Conservation (phyloP, 495 filamentous ascomycete species). For the Pyronema domesticum region DNA sequence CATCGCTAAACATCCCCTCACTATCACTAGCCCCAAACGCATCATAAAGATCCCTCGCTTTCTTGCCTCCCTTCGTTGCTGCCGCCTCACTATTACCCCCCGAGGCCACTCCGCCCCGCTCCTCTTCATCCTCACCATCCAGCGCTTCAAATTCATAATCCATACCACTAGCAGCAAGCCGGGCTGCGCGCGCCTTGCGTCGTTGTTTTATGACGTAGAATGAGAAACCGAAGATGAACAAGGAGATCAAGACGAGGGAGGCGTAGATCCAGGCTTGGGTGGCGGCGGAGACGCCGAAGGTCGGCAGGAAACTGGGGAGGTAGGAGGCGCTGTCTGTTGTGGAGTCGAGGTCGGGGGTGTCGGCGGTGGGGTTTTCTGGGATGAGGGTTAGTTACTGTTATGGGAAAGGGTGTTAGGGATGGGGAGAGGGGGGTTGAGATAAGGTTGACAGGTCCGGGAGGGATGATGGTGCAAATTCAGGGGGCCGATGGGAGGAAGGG, state of each 20-base stretch:
- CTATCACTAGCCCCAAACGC: constrained; percentile 65
- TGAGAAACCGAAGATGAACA: constrained; percentile 66
- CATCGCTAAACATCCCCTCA: constrained; percentile 52
- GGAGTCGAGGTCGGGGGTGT: constrained; percentile 16
- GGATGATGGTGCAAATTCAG: too few relatives aligned
- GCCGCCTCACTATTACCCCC: too few relatives aligned
- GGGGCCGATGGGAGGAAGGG: too few relatives aligned
- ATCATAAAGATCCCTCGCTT: constrained; percentile 78
- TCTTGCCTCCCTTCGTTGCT: constrained; percentile 31
- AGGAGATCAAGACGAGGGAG: constrained; percentile 58
- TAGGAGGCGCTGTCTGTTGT: constrained; percentile 29
- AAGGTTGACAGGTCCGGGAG: too few relatives aligned
- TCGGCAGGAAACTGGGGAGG: constrained; percentile 78
- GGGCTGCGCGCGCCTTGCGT: constrained; percentile 44
- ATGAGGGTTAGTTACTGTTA: constrained; percentile 11
- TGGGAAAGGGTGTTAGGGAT: background rate
- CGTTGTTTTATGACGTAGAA: constrained; percentile 64
- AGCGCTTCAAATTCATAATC: constrained; percentile 93
- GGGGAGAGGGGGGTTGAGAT: background rate
- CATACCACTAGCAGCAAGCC: constrained; percentile 47
- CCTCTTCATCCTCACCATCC: constrained; percentile 60
- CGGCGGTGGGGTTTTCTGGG: constrained; percentile 30
- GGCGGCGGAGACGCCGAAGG: constrained; percentile 77
- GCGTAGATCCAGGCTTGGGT: constrained; percentile 95
- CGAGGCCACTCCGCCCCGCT: too few relatives aligned